Evolutionary conservation across 768 basidiomycete genomes (phyloP).

Genomic region (Agrocybe praecox): DNA sequence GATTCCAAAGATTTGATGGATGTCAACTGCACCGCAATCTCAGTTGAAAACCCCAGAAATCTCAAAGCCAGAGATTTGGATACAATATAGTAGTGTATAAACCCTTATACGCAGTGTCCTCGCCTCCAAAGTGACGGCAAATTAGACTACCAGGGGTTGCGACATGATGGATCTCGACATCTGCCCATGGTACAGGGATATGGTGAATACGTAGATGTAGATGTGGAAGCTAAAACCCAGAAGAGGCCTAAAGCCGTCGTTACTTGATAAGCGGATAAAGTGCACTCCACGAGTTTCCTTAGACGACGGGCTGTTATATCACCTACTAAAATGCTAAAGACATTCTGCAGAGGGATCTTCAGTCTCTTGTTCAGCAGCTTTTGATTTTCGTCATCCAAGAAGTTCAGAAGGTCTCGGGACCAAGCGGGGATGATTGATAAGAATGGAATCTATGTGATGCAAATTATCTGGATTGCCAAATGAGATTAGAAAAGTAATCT

Average conservation of each 20-base stretch:
- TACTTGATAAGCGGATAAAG: too few relatives aligned
- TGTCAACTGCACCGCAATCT: not conserved
- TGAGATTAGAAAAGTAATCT: not conserved
- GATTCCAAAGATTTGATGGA: not conserved
- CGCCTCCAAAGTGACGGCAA: not conserved
- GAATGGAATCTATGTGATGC: not conserved
- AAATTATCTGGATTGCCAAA: not conserved
- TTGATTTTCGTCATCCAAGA: not conserved
- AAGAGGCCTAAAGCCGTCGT: too few relatives aligned
- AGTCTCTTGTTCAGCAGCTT: not conserved
- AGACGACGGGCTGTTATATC: too few relatives aligned
- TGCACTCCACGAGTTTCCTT: too few relatives aligned
- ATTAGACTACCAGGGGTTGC: conserved; percentile 2
- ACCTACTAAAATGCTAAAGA: too few relatives aligned
- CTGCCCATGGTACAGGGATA: not conserved
- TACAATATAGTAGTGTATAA: not conserved
- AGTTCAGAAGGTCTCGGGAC: not conserved
- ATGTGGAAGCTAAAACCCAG: too few relatives aligned
- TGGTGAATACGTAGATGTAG: not conserved
- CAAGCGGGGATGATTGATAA: not conserved
- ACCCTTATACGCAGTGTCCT: too few relatives aligned
- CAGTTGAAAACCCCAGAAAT: not conserved
- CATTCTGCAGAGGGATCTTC: too few relatives aligned
- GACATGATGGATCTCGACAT: conserved; percentile 8
- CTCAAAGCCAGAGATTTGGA: not conserved